Base-by-base conservation (phyloP, 106 monocot species). In the Platanthera guangdongensis region DNA sequence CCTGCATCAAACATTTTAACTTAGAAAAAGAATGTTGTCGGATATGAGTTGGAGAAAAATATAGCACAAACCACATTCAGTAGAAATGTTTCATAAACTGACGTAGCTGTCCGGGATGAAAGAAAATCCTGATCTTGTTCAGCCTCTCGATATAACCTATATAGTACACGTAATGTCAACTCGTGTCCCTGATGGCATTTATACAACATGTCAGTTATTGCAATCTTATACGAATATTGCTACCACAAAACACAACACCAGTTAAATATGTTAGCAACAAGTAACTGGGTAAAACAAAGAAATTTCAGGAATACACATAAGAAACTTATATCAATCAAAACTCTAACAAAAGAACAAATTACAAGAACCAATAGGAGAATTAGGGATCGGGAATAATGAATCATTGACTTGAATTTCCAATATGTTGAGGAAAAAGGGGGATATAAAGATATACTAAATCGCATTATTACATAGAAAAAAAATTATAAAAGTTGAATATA, bases 121-220 rank as follows among this genome's bases (percentile, higher is more conserved):
- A 97, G 88, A 70, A 97, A 97, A 78, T 94, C 89, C 68, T 97
- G 91, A 78, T 97, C 93, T 75, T 97, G 97, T 76, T 97, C 97
- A 9, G 87, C 75, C 60, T 91, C 97, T 69, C 85, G 81, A 85
- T 87, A 97, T 79, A 97, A 86, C 81, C 94, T 87, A 81, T 91
- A 94, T 65, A 97, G 83, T 55, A 97, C 85, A 86, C 80, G 87
- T 67, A 97, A 78, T 72, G 91, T 89, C 87, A 97, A 91, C 86
- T 97, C 97, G 52, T 91, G 93, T 51, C 97, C 97, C 97, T 97
- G 89, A 86, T 80, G 62, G 72, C 76, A 87, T 50, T 67, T 52
- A 77, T 78, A 77, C 78, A 18, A 71, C 5, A 9, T 71, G 78
- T 78, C 51, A 84, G 77, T 50, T 54, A 62, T 19, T 9, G 16